Evolutionary conservation across 1,139 yeast species (phyloP), one percentile per base, ranked within the genome.

Genomic region (Lodderomyces oxycetoniae): DNA sequence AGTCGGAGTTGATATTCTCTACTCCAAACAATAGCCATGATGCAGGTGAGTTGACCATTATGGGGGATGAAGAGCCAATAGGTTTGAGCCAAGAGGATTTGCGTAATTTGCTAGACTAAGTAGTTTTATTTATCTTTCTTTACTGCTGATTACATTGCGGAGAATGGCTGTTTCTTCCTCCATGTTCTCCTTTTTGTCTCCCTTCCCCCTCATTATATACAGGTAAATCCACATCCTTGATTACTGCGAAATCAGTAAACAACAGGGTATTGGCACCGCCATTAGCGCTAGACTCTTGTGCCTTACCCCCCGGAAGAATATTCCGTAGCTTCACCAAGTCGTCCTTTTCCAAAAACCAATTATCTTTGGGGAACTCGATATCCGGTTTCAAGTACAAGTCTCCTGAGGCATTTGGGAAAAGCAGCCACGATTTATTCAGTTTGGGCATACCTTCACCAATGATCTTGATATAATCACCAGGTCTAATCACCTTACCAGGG

Each of bases 391-490:
- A 65, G 47, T 79, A 89, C 47, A 91, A 59, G 53, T 87, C 88
- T 17, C 97, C 97, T 32, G 70, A 67, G 13, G 58, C 50, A 31
- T 50, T 30, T 3, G 37, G 36, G 1, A 53, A 45, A 10, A 55
- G 50, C 35, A 63, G 63, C 72, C 73, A 67, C 10, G 55, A 45
- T 8, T 60, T 46, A 8, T 47, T 40, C 38, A 63, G 62, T 4
- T 73, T 50, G 0, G 96, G 96, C 94, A 93, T 86, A 2, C 98
- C 98, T 55, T 89, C 96, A 29, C 77, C 75, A 26, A 68, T 59
- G 13, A 91, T 66, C 43, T 79, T 71, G 25, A 91, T 58, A 40
- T 66, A 71, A 41, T 85, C 85, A 11, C 85, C 82, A 0, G 97
- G 97, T 44, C 81, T 72, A 7, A 88, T 53, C 4, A 91, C 95